Evolutionary conservation across 2,329 filamentous ascomycete species (phyloP).

Genomic region (Ophiostoma pallidulum): DNA sequence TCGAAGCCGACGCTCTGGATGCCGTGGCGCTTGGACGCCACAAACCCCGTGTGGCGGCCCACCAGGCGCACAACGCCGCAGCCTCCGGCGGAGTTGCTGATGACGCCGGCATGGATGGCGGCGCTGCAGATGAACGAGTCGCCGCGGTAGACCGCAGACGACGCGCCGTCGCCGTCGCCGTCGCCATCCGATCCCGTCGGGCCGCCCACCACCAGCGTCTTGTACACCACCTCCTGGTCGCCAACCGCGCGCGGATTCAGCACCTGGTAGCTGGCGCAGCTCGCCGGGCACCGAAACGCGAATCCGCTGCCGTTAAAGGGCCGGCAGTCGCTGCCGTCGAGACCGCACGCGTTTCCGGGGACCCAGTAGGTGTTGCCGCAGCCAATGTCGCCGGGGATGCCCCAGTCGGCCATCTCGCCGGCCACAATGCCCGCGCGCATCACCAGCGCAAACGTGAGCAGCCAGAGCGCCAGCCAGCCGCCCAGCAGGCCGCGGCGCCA

Average conservation of each 20-base stretch:
- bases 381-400: conserved; percentile 52
- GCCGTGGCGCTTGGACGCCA: conserved; percentile 56
- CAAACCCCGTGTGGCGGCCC: conserved; percentile 53
- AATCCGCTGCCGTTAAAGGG: conserved; percentile 63
- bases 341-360: conserved; percentile 59
- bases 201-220: conserved; percentile 59
- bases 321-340: conserved; percentile 65
- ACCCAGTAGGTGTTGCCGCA: conserved; percentile 65
- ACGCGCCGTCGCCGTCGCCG: conserved; percentile 19
- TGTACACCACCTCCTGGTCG: conserved; percentile 55
- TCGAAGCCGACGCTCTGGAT: conserved; percentile 72
- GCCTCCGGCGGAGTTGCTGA: conserved; percentile 56
- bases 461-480: conserved; percentile 49
- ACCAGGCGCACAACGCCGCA: conserved; percentile 61
- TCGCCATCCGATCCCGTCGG: conserved; percentile 24
- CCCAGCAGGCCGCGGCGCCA: conserved; percentile 52
- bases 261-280: conserved; percentile 55
- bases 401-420: conserved; percentile 58
- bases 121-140: conserved; percentile 72
- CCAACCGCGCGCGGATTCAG: conserved; percentile 70
- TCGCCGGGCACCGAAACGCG: conserved; percentile 65
- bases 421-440: conserved; percentile 51
- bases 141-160: conserved; percentile 61
- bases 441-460: conserved; percentile 58
- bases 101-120: conserved; percentile 64